Base-by-base conservation (phyloP, 768 basidiomycete genomes). In the Termitomyces sp. region DNA sequence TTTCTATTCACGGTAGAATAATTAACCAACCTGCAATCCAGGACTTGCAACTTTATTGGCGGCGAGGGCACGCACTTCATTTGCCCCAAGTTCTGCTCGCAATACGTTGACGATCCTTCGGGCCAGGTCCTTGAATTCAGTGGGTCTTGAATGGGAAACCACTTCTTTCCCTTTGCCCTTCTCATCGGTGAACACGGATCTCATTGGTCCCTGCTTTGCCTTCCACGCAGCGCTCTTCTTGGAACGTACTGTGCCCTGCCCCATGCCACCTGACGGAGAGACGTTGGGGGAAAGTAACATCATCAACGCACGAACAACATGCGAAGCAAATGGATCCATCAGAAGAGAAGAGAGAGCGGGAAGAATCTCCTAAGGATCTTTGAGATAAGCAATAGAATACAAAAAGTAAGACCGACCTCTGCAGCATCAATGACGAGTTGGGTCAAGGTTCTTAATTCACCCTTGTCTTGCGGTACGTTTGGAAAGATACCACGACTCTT, bases 261-360 rank as follows among this genome's bases (percentile, higher is more conserved):
- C 62, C 16, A 64, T 62, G 24, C 71, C 64, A 16, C 78, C 77
- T 4, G 72, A 71, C 15, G 74, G 61, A 4, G 80, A 76, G 2
- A 83, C 65, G 29, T 76, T 72, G 0, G 92, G 90, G 15, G 83
- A 85, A n/a, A 97, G 76, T 44, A 97, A 77, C 5, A 88, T 67
- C 15, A 98, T 80, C 2, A 98, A 72, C 24, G 88, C 84, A 37
- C 95, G 87, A 47, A 96, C 62, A 44, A 94, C 91, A 63, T 98
- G 96, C 0, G 96, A 95, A 36, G 89, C 94, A 65, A 94, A 96
- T 33, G 89, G 86, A 64, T 96, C 86, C 75, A 87, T 85, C 41
- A 96, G 73, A 45, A 95, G 81, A 8, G 77, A 73, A 0, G 84
- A 70, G 34, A 95, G 75, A 4, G 72, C 69, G 0, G 87, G 84